Percentiles rank a stretch among this genome's conserved stretches.
Conservation (phyloP, 352 stramenopile genomes). For the Thalassiosira hispida region DNA sequence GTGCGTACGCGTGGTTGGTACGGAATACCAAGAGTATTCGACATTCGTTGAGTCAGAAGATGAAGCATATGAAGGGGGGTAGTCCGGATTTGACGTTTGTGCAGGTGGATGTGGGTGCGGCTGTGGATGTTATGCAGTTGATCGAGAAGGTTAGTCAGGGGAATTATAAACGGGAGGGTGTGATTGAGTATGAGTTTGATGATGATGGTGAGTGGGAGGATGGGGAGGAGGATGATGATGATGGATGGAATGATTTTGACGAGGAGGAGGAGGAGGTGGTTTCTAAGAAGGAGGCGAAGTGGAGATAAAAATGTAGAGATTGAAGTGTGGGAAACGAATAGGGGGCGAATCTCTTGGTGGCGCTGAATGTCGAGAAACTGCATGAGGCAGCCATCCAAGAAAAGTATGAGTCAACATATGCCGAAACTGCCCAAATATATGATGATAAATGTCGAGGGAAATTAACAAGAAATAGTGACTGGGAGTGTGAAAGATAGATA, state of each 20-base stretch:
- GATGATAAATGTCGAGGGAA: no score
- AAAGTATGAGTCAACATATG: no score
- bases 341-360: no score
- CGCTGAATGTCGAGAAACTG: no score
- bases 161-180: constrained; percentile 72
- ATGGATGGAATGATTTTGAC: constrained; percentile 40
- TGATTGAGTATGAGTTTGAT: constrained; percentile 44
- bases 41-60: constrained; percentile 77
- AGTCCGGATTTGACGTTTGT: constrained; percentile 85
- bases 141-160: constrained; percentile 85
- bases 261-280: constrained; percentile 20
- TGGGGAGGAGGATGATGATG: constrained; percentile 21
- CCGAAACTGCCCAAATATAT: no score
- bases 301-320: no score
- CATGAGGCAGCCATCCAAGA: no score
- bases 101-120: constrained; percentile 85
- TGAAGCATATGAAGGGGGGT: constrained; percentile 86
- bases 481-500: no score
- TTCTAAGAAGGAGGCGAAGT: no score
- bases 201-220: constrained; percentile 42
- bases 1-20: constrained; percentile 87
- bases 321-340: no score
- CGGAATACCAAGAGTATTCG: constrained; percentile 82
- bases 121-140: constrained; percentile 87
- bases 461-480: no score